A percentile compares a stretch with the other conserved stretches of the same genome.
phyloP scores from a whole-genome alignment of 2,329 filamentous ascomycete genomes.

The Leptographium flavum region DNA sequence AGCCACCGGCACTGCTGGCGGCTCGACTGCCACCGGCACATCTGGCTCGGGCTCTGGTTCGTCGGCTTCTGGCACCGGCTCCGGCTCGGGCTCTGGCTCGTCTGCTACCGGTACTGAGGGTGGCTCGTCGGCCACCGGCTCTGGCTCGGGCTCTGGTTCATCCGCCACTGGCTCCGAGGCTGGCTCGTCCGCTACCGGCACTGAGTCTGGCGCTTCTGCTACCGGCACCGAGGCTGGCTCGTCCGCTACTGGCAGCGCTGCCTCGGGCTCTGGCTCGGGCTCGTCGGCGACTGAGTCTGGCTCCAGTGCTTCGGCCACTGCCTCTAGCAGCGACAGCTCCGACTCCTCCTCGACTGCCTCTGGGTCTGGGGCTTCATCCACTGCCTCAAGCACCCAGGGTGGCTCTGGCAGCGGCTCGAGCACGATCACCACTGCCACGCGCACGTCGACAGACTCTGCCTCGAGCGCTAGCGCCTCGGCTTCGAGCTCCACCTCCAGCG shows the following conservation, averaged over 20 bases:
- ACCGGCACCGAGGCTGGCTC: neutral
- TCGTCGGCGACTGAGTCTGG: neutral
- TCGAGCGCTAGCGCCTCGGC: too few species aligned
- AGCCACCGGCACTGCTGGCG: neutral
- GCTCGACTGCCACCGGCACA: neutral
- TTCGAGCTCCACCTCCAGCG: too few species aligned
- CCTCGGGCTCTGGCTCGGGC: neutral
- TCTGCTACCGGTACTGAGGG: neutral
- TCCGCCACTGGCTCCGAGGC: neutral
- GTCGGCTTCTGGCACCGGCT: neutral
- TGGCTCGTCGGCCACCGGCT: neutral
- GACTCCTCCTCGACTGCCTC: neutral
- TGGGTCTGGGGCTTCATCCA: neutral
- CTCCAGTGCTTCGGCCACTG: neutral
- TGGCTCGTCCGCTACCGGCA: neutral
- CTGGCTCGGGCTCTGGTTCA: neutral
- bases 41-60: slow-evolving; percentile 3
- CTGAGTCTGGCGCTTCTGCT: neutral
- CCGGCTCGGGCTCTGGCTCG: neutral
- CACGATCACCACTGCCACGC: too few species aligned
- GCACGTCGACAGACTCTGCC: too few species aligned
- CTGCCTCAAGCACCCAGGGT: too few species aligned
- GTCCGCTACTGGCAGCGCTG: neutral
- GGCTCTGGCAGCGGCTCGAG: too few species aligned
- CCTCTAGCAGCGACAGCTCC: neutral